Evolutionary conservation across 2,329 filamentous ascomycete species (phyloP).

Genomic region (Sporothrix globosa): DNA sequence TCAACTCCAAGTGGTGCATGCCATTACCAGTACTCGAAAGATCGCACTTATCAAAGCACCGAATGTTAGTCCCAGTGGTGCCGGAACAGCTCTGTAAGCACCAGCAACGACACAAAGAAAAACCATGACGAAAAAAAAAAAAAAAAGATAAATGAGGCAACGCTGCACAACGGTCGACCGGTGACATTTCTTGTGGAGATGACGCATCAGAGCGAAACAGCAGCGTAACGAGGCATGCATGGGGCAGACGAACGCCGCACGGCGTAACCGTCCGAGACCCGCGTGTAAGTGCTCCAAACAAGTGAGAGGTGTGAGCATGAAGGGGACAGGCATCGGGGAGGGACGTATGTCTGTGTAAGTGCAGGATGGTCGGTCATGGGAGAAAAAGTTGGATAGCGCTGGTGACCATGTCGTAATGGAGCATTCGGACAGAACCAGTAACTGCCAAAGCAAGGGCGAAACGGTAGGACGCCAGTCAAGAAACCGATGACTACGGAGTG

Average conservation of each 20-base stretch:
- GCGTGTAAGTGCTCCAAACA: slow-evolving; percentile 23
- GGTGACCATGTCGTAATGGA: slow-evolving; percentile 16
- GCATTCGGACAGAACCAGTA: not conserved
- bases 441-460: slow-evolving; percentile 5
- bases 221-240: slow-evolving; percentile 22
- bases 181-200: slow-evolving; percentile 6
- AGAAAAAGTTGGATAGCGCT: slow-evolving; percentile 11
- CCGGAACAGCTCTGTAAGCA: slow-evolving; percentile 2
- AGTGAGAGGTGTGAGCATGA: slow-evolving; percentile 10
- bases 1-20: not conserved
- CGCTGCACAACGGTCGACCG: not conserved
- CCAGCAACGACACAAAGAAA: slow-evolving; percentile 3
- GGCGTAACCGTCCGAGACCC: slow-evolving; percentile 10
- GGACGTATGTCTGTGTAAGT: not conserved
- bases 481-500: not conserved
- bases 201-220: not conserved
- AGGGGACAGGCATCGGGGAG: not conserved
- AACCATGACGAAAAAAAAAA: not conserved
- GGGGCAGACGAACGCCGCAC: not conserved
- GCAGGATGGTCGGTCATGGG: not conserved
- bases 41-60: not conserved
- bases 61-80: not conserved
- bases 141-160: not conserved
- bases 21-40: not conserved
- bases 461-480: slow-evolving; percentile 2